Base-by-base conservation (phyloP, 2,329 filamentous ascomycete species). In the Tolypocladium inflatum region DNA sequence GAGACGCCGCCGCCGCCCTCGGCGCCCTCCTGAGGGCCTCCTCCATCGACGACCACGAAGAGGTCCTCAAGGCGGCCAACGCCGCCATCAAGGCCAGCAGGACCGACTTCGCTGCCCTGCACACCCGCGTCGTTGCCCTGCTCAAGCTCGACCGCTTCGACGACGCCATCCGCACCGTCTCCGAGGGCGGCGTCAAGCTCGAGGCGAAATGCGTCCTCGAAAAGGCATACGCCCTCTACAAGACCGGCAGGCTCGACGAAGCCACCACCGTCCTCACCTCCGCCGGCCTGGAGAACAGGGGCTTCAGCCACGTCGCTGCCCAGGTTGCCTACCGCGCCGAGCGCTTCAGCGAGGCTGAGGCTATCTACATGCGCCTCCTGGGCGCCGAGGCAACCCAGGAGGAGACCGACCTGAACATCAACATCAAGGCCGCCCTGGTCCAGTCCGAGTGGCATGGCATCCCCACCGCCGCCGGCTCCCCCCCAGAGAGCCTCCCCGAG, bases 151-250 rank as follows among this genome's bases (percentile, higher is more conserved):
- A 94, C 72, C 87, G 89, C 59, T 94, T 88, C 71, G 83, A 89
- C 58, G 90, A 94, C 71, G 89, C 88, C 52, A 76, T 91, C 54
- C 83, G 84, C 59, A 80, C 84, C 57, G 80, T 93, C 59, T 81
- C 85, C 60, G 82, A 85, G 41, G 84, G 79, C 21, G 84, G 85
- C 54, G 76, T 81, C 59, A 77, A 75, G 62, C 74, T 92, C 58
- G 82, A 86, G 68, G 75, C 81, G 43, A 73, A 74, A 58, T 89
- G 86, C 63, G 67, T 74, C 19, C 78, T 92, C 50, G 90, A 92
- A 71, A 86, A 86, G 69, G 83, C 88, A 2, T 95, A 95, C 75
- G 87, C 88, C n/a, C 79, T 92, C 23, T 95, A 94, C 75, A 94
- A 92, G 76, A 81, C 83, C 0, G 88, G 89, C 30, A 79, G 85